phyloP scores from a whole-genome alignment of 352 stramenopile species.

The Phytophthora ramorum region DNA sequence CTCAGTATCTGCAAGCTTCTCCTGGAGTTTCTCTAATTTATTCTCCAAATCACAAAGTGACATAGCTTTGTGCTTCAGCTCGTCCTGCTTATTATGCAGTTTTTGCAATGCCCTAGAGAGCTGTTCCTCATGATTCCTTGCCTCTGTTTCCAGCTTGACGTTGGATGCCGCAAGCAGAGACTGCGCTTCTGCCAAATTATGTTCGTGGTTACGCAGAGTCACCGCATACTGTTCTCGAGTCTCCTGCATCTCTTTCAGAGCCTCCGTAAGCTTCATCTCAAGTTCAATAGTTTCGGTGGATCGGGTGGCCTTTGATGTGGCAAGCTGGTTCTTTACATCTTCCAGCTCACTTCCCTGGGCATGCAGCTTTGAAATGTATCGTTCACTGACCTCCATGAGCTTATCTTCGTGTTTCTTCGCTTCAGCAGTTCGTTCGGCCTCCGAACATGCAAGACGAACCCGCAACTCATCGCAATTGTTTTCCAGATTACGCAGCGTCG shows the following conservation, averaged over 20 bases:
- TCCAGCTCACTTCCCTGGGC: constrained; percentile 6
- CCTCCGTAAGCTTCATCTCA: constrained; percentile 4
- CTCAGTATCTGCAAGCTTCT: constrained; percentile 3
- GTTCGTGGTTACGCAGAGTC: constrained; percentile 4
- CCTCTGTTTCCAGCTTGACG: constrained; percentile 5
- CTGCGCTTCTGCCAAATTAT: constrained; percentile 3
- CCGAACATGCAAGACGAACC: constrained; percentile 5
- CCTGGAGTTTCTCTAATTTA: constrained; percentile 9
- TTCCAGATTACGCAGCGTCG: constrained; percentile 15
- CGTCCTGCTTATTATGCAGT: constrained; percentile 12
- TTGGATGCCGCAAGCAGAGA: constrained; percentile 12
- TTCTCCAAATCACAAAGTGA: constrained; percentile 8
- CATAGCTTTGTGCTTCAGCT: constrained; percentile 8
- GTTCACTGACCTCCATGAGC: not conserved
- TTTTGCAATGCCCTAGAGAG: constrained; percentile 5
- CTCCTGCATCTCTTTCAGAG: not conserved
- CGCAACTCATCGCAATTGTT: constrained; percentile 12
- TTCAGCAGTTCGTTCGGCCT: constrained; percentile 9
- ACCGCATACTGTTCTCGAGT: not conserved
- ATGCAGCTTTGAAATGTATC: not conserved
- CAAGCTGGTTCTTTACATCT: constrained; percentile 6
- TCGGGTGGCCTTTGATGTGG: not conserved
- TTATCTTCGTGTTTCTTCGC: constrained; percentile 5
- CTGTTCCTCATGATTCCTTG: constrained; percentile 2
- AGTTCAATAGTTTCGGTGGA: not conserved